Base-by-base conservation (phyloP, 1,284 basidiomycete species). In the Apiotrichum veenhuisii region DNA sequence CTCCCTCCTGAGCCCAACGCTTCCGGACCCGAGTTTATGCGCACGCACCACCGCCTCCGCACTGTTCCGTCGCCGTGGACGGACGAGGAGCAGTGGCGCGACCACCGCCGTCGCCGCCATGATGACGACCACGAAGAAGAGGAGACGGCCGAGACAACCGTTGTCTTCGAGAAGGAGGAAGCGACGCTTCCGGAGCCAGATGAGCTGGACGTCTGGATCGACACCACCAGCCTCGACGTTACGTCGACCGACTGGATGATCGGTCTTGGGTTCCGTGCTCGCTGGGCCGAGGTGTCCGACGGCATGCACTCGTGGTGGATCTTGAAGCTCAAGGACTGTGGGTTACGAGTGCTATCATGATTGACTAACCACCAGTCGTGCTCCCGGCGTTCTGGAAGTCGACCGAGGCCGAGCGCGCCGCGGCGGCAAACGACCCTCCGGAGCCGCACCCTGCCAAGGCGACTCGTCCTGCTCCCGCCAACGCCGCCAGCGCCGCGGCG, bases 281-380 rank as follows among this genome's bases (percentile, higher is more conserved):
- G 71, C 36, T 74, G 73, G 73, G 71, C 62, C 12, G 36, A 69
- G 54, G 52, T 75, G 33, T 65, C 68, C 8, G 23, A 42, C n/a
- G 57, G 61, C 18, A 23, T 8, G 17, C 40, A 49, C 22, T 45
- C 25, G n/a, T 73, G 70, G 70, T 75, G 73, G 73, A 59, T 65
- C 14, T 62, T 68, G 56, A 64, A 70, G 49, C 61, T 66, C 37
- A 71, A 68, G 58, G 72, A 75, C 45, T 71, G 73, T 73, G 54
- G 62, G 71, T 64, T 14, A 8, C 5, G 5, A 11, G 5, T 40
- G 14, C 3, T 20, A 26, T 15, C n/a, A 17, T 7, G n/a, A 34
- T 20, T 3, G 1, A 26, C 3, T 30, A 23, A 30, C 37, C 47
- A n/a, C 0, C 54, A 70, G 68, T 57, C 47, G 53, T 68, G 5